Evolutionary conservation across 192 early-diverging fungal genomes (phyloP).

Genomic region (Coemansia sp.): DNA sequence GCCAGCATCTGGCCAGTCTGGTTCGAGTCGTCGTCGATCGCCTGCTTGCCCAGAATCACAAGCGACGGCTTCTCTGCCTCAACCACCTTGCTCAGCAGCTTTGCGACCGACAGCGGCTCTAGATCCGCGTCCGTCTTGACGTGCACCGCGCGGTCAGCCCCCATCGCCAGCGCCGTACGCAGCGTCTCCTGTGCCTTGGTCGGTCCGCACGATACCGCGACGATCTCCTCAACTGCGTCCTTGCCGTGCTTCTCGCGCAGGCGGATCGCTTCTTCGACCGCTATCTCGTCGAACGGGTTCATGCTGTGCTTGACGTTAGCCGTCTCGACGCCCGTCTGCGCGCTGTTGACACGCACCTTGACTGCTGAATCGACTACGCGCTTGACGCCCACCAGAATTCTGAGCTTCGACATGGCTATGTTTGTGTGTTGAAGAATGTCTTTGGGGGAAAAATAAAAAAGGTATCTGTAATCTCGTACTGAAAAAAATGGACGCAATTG

Average conservation of each 20-base stretch:
- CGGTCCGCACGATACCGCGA: constrained; percentile 88
- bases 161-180: constrained; percentile 96
- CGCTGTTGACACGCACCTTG: constrained; percentile 93
- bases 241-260: constrained; percentile 83
- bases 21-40: constrained; percentile 96
- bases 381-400: constrained; percentile 92
- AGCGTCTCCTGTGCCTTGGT: constrained; percentile 89
- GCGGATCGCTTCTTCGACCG: constrained; percentile 93
- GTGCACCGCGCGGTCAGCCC: constrained; percentile 93
- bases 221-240: constrained; percentile 68
- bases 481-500: not conserved
- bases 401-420: constrained; percentile 52
- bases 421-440: not conserved
- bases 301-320: constrained; percentile 95
- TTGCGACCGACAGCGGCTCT: constrained; percentile 89
- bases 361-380: constrained; percentile 98
- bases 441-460: not conserved
- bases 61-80: constrained; percentile 91
- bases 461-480: not conserved
- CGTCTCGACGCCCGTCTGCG: constrained; percentile 87
- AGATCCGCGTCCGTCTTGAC: constrained; percentile 81
- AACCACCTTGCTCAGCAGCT: constrained; percentile 85
- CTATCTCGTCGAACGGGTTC: constrained; percentile 99
- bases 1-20: constrained; percentile 99
- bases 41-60: constrained; percentile 97